A percentile compares a stretch with the other conserved stretches of the same genome.
These are phyloP conservation scores for Penicillium tannophilum DNA, from an alignment of 495 filamentous ascomycete species.

Conservation along the genomic window DNA sequence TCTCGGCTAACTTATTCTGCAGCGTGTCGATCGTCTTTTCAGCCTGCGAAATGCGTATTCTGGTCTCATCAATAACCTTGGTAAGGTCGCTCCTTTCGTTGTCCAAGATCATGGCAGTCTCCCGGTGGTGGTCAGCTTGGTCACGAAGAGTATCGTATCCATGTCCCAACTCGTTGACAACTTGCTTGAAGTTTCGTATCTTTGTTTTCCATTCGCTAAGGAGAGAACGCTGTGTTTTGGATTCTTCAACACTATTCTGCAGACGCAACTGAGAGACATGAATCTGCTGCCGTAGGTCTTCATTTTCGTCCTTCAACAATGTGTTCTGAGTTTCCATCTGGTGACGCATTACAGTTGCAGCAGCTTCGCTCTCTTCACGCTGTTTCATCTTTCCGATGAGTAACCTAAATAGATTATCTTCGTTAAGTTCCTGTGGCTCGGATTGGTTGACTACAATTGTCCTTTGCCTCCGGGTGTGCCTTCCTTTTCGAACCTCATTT, in stretches of 20 bases:
- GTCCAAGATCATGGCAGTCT: constrained; percentile 18
- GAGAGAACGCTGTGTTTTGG: constrained; percentile 19
- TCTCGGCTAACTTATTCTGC: constrained; percentile 17
- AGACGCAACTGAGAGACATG: constrained; percentile 17
- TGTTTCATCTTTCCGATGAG: constrained; percentile 35
- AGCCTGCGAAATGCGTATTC: constrained; percentile 20
- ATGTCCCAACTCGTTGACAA: constrained; percentile 39
- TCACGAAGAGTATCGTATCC: constrained; percentile 35
- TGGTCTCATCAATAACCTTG: constrained; percentile 26
- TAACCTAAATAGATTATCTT: constrained; percentile 42
- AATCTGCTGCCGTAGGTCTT: constrained; percentile 24
- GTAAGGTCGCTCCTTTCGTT: constrained; percentile 33
- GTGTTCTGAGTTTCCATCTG: constrained; percentile 30
- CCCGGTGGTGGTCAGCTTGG: constrained; percentile 29
- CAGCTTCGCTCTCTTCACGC: constrained; percentile 39
- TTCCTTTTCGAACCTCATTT: constrained; percentile 13
- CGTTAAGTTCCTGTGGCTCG: constrained; percentile 22
- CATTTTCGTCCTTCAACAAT: constrained; percentile 31
- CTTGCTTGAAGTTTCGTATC: constrained; percentile 33
- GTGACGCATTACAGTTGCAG: constrained; percentile 22
- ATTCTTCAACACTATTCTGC: constrained; percentile 21
- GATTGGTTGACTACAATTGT: neutral
- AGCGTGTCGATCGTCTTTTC: constrained; percentile 20
- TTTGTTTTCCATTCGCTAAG: constrained; percentile 39
- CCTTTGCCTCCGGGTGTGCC: constrained; percentile 1